Conservation (phyloP, 345 rosid genomes). For the Populus deltoides region DNA sequence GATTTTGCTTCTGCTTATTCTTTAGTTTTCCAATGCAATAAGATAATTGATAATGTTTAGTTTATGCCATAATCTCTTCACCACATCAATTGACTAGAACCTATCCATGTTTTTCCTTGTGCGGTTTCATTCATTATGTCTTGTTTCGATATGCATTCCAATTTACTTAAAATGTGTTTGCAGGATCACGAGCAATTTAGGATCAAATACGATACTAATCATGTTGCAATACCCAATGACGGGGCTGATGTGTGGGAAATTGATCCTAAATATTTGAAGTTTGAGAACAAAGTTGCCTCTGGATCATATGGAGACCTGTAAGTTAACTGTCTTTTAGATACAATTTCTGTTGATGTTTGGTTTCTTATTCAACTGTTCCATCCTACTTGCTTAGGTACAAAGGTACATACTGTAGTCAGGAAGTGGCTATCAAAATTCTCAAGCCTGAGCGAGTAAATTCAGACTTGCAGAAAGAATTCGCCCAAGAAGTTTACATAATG, state of each 20-base stretch:
- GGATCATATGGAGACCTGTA: slow-evolving; percentile 97
- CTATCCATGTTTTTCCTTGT: neutral
- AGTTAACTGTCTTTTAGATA: slow-evolving; percentile 35
- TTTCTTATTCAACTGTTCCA: neutral
- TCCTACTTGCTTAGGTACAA: slow-evolving; percentile 55
- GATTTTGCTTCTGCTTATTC: neutral
- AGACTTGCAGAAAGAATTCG: slow-evolving; percentile 86
- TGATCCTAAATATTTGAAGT: slow-evolving; percentile 60
- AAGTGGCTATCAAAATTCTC: slow-evolving; percentile 92
- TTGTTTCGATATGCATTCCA: neutral
- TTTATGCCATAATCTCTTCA: neutral
- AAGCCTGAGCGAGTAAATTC: slow-evolving; percentile 86
- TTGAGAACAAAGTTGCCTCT: slow-evolving; percentile 83
- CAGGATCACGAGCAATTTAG: slow-evolving; percentile 36
- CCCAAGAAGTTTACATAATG: slow-evolving; percentile 95
- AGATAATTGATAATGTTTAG: neutral
- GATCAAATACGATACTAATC: slow-evolving; percentile 36
- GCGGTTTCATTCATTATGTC: neutral
- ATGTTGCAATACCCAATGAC: slow-evolving; percentile 80
- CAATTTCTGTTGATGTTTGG: slow-evolving; percentile 7
- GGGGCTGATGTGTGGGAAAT: slow-evolving; percentile 99
- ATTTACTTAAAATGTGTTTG: slow-evolving; percentile 21
- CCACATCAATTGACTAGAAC: neutral
- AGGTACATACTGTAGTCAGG: slow-evolving; percentile 93
- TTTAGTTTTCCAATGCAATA: neutral